Conservation (phyloP, 306 rosid genomes). For the Citrullus amarus region DNA sequence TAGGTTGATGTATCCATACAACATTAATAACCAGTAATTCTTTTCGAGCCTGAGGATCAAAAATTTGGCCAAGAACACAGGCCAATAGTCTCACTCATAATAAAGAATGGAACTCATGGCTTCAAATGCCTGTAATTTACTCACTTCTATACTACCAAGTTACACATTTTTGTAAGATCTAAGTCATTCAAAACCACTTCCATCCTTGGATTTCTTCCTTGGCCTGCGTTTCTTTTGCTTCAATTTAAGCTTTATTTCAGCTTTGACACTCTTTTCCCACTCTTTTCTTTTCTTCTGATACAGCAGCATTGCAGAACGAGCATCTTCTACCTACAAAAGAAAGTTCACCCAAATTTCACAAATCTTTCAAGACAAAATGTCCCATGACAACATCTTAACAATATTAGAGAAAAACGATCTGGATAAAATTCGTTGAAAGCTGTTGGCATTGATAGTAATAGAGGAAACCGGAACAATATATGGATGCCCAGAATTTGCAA, state of each 20-base stretch:
- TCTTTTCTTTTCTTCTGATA: constrained; percentile 58
- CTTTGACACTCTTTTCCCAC: constrained; percentile 71
- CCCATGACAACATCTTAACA: not conserved
- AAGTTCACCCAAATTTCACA: not conserved
- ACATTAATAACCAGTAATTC: not conserved
- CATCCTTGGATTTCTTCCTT: constrained; percentile 42
- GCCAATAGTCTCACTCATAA: not conserved
- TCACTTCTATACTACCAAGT: not conserved
- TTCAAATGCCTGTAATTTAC: not conserved
- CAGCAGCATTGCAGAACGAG: constrained; percentile 88
- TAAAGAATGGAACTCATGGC: not conserved
- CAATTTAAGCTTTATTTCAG: constrained; percentile 36
- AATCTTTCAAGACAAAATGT: not conserved
- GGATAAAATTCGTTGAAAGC: not conserved
- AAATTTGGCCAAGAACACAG: not conserved
- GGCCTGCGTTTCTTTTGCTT: constrained; percentile 65
- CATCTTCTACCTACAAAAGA: constrained; percentile 60
- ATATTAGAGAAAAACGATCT: no score
- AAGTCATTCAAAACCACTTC: constrained; percentile 2
- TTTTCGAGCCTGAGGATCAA: not conserved
- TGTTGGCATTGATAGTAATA: not conserved
- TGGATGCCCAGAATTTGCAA: not conserved
- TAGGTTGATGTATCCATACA: not conserved
- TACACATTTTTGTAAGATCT: not conserved
- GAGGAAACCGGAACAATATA: not conserved